Percentiles rank a stretch among this genome's conserved stretches.
phyloP scores from a whole-genome alignment of 192 early-diverging fungal genomes.

The Geranomyces variabilis region DNA sequence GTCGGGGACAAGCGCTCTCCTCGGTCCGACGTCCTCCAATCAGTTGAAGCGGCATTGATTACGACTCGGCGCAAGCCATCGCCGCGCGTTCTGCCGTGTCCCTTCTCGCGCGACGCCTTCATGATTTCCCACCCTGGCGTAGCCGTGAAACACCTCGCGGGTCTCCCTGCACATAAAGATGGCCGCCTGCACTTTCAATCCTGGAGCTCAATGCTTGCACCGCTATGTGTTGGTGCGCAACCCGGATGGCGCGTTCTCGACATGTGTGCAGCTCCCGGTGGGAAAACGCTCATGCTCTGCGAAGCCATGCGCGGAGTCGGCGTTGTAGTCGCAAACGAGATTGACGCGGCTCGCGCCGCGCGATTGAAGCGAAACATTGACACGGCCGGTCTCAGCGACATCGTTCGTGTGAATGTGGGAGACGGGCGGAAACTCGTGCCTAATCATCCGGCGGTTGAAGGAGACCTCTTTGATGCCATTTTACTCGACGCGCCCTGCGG shows the following conservation, averaged over 20 bases:
- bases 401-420: background rate
- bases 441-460: background rate
- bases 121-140: constrained; percentile 2
- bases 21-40: background rate
- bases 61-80: background rate
- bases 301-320: background rate
- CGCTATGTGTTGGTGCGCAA: constrained; percentile 2
- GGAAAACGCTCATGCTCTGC: constrained; percentile 77
- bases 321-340: constrained; percentile 25
- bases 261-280: constrained; percentile 93
- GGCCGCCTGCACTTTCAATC: constrained; percentile 26
- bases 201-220: constrained; percentile 23
- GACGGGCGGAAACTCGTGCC: constrained; percentile 9
- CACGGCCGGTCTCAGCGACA: background rate
- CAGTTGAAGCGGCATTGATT: background rate
- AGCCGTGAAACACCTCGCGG: constrained; percentile 1
- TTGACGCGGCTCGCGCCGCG: constrained; percentile 1
- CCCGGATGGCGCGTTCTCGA: constrained; percentile 73
- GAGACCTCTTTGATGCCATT: constrained; percentile 73
- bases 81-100: background rate
- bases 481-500: constrained; percentile 93
- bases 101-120: constrained; percentile 9
- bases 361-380: constrained; percentile 11
- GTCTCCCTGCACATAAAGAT: background rate
- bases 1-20: too few relatives aligned